Percentiles rank a stretch among this genome's conserved stretches.
Evolutionary conservation across 129 eudicot species (phyloP).

Genomic region (Apium graveolens): DNA sequence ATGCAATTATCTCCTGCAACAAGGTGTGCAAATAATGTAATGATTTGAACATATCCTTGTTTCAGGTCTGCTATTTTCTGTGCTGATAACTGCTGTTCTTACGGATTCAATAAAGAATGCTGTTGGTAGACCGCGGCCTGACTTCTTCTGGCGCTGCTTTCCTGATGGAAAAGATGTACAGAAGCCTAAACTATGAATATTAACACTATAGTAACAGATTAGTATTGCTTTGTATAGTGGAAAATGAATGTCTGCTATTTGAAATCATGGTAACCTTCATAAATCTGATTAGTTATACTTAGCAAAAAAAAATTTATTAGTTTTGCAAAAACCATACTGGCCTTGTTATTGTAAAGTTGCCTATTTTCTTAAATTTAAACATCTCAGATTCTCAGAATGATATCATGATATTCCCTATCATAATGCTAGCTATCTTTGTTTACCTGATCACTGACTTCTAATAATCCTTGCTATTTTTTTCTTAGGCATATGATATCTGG

Average conservation of each 20-base stretch:
- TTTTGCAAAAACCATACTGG: background rate
- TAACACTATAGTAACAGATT: background rate
- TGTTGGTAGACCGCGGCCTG: constrained; percentile 92
- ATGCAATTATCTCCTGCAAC: background rate
- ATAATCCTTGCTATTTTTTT: background rate
- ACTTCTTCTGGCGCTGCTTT: constrained; percentile 95
- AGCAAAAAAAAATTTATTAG: background rate
- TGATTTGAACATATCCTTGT: background rate
- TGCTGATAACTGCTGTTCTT: constrained; percentile 66
- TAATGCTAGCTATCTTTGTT: background rate
- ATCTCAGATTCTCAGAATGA: background rate
- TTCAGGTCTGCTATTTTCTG: constrained; percentile 69
- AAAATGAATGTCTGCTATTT: background rate
- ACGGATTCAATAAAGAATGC: constrained; percentile 79
- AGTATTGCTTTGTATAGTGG: background rate
- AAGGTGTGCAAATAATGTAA: background rate
- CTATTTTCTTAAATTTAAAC: background rate
- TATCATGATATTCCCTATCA: background rate
- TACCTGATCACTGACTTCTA: background rate
- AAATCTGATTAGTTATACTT: background rate
- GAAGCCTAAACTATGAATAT: background rate
- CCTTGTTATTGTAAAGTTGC: background rate
- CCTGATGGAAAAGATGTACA: constrained; percentile 77
- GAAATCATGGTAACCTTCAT: background rate
- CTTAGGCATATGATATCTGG: constrained; percentile 15